These are phyloP conservation scores for Cladobotryum mycophilum DNA, from an alignment of 2,329 filamentous ascomycete genomes.

Conservation along the genomic window DNA sequence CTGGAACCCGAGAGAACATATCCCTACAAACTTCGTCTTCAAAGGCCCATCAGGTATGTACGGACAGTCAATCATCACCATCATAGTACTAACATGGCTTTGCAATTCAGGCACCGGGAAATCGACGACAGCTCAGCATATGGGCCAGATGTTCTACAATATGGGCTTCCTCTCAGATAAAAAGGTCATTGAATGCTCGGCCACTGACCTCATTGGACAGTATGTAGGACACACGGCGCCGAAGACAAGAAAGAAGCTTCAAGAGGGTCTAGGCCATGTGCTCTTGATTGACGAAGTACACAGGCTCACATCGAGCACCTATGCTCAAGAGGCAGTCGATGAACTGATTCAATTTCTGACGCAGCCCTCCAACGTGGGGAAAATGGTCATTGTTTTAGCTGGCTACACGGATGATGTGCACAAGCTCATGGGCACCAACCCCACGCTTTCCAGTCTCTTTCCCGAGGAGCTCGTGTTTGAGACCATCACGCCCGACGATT, in stretches of 20 bases:
- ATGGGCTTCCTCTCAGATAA: slow-evolving; percentile 59
- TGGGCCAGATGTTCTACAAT: slow-evolving; percentile 68
- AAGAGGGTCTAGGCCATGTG: slow-evolving; percentile 59
- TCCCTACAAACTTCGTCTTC: slow-evolving; percentile 65
- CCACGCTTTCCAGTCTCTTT: background rate
- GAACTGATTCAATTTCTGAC: slow-evolving; percentile 41
- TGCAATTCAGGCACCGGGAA: slow-evolving; percentile 53
- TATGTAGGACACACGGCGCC: slow-evolving; percentile 64
- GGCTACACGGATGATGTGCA: slow-evolving; percentile 8
- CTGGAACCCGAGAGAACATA: slow-evolving; percentile 44
- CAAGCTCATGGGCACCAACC: background rate
- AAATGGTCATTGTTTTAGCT: slow-evolving; percentile 9
- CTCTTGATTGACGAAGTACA: slow-evolving; percentile 70
- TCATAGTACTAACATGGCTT: background rate
- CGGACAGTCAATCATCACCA: background rate
- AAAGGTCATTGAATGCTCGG: slow-evolving; percentile 60
- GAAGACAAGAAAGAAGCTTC: slow-evolving; percentile 53
- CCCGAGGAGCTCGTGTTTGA: background rate
- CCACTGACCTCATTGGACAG: slow-evolving; percentile 60
- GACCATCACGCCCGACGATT: background rate
- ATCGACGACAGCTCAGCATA: slow-evolving; percentile 61
- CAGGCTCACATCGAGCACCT: slow-evolving; percentile 49
- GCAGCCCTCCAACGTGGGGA: slow-evolving; percentile 2
- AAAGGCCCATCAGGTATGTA: slow-evolving; percentile 48
- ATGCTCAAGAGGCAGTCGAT: slow-evolving; percentile 48